Conservation (phyloP, 2,329 filamentous ascomycete species). For the Penicillium janthinellum region DNA sequence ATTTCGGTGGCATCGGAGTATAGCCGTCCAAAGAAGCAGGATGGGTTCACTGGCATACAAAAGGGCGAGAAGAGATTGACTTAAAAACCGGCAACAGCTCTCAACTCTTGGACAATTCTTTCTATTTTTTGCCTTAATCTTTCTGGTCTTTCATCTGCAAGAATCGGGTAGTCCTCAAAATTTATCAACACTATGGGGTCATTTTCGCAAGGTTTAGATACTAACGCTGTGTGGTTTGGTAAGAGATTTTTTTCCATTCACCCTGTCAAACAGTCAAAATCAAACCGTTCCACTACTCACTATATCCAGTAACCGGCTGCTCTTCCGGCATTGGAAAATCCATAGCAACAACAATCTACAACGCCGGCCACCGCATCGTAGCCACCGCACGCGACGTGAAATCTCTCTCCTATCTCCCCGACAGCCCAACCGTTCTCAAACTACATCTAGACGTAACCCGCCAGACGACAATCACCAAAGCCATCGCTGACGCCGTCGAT, state of each 20-base stretch:
- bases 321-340: conserved; percentile 52
- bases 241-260: background rate
- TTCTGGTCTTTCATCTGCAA: no score
- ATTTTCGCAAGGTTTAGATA: background rate
- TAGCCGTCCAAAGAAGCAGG: background rate
- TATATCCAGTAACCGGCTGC: conserved; percentile 50
- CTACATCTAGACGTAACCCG: conserved; percentile 12
- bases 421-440: conserved; percentile 34
- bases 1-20: background rate
- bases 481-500: conserved; percentile 44
- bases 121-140: background rate
- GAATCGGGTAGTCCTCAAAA: background rate
- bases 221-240: conserved; percentile 13
- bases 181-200: background rate
- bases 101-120: background rate
- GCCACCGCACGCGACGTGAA: conserved; percentile 51
- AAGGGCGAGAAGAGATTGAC: background rate
- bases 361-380: conserved; percentile 46
- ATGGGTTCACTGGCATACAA: background rate
- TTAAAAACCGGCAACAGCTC: no score
- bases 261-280: no score
- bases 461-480: conserved; percentile 18
- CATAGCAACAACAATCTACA: conserved; percentile 43
- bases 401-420: conserved; percentile 44
- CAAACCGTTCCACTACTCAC: conserved; percentile 9